phyloP scores from a whole-genome alignment of 2,329 filamentous ascomycete genomes.

The Alternaria infectoria region DNA sequence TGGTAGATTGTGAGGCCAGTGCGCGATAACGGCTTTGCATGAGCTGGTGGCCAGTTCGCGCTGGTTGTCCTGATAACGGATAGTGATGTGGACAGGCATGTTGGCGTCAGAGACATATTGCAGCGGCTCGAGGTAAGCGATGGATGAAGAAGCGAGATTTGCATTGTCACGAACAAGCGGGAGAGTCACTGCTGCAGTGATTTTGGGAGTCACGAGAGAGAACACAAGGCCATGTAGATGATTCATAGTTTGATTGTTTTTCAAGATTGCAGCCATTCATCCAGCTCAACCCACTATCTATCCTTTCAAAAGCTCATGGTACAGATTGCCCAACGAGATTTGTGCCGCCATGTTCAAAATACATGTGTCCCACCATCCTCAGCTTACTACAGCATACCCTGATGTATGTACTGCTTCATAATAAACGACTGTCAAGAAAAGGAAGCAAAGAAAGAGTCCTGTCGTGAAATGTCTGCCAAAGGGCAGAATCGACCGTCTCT shows the following conservation, averaged over 20 bases:
- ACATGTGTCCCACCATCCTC: constrained; percentile 6
- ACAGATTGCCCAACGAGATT: constrained; percentile 16
- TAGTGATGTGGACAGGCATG: constrained; percentile 1
- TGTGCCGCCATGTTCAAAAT: constrained; percentile 5
- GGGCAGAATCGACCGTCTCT: constrained; percentile 2
- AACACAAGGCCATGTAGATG: neutral
- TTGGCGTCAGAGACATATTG: constrained; percentile 1
- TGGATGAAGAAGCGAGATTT: constrained; percentile 4
- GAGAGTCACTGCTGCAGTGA: neutral
- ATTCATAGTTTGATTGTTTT: constrained; percentile 13
- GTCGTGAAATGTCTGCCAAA: constrained; percentile 9
- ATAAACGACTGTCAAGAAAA: constrained; percentile 19
- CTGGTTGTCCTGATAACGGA: neutral
- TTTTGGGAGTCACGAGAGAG: neutral
- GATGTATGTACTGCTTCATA: constrained; percentile 8
- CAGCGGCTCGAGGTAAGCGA: neutral
- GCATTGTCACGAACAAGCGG: neutral
- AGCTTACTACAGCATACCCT: constrained; percentile 2
- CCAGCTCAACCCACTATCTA: constrained; percentile 22
- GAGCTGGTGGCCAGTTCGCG: neutral
- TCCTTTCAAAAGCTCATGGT: constrained; percentile 12
- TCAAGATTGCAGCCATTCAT: constrained; percentile 18
- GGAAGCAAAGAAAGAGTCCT: constrained; percentile 3
- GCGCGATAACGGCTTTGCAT: neutral
- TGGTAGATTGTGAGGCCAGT: neutral